Base-by-base conservation (phyloP, 2,329 filamentous ascomycete species). In the Colletotrichum salicis region DNA sequence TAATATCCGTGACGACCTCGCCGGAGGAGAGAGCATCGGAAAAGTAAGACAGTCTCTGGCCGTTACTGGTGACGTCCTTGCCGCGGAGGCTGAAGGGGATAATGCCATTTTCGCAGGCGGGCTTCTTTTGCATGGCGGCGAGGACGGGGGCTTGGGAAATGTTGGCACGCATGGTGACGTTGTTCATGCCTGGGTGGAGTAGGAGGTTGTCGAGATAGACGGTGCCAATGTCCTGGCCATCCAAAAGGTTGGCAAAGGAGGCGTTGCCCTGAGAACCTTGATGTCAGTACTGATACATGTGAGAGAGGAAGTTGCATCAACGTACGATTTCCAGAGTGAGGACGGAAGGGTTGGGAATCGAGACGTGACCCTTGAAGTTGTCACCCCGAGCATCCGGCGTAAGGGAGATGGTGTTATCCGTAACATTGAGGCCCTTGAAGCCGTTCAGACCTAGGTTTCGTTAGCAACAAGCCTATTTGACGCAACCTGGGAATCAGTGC, bases 321-420 rank as follows among this genome's bases (percentile, higher is more conserved):
- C 87, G 81, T 82, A 90, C 89, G 76, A 93, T 87, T 41, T 91
- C 87, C 64, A 93, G 84, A n/a, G 86, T 89, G 77, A 92, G 85
- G 63, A 88, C 81, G 1, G 91, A 92, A 7, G 85, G 86, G 79
- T 93, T 94, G 74, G 89, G 90, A 62, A 93, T 90, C 68, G 83
- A 83, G 69, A 87, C 86, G 15, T 83, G 86, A 75, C 86, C 91
- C 63, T 86, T 81, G 81, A 93, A 91, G 82, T 93, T 93, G 77
- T 86, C 85, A 73, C 84, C 86, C 64, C 86, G 82, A 11, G 77
- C 73, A 65, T 84, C 77, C 15, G 76, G 69, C 33, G 78, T 75
- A 24, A 85, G 76, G 41, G 83, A 79, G 74, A 92, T 85, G 54
- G 81, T 80, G 73, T 88, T 84, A 52, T 88, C 82, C 64, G 80